Evolutionary conservation across 106 monocot genomes (phyloP), one percentile per base, ranked within the genome.

Genomic region (Dendrobium catenatum): DNA sequence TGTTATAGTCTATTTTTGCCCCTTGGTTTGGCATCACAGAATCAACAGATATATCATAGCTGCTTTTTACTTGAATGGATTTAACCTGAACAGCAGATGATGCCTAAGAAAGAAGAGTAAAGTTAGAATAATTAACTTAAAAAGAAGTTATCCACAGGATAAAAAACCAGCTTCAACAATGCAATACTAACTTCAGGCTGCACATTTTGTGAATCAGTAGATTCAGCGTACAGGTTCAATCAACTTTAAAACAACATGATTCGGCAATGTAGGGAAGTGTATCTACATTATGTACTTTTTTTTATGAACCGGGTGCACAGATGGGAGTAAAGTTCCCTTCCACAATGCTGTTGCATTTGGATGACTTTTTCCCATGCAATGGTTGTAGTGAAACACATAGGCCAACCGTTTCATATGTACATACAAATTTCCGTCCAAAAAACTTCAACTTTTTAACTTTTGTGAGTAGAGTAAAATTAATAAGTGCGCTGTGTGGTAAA

Each of bases 21-120:
- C 55, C 89, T 54, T 79, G 89, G 73, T 84, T 85, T 81, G 91
- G 82, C 86, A 85, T 90, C 41, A 88, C 37, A 42, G 87, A 87
- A 85, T 93, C 93, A 72, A 81, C 81, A 73, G 90, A 90, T 72
- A 83, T 84, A n/a, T 47, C 88, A 79, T 79, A 80, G 83, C 80
- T 81, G 33, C 76, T 82, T 79, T 82, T 85, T 48, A 74, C 83
- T 74, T 90, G 90, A 66, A 59, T 79, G 54, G 77, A 54, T 73
- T 87, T 87, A 15, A 70, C 77, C 83, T 90, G 84, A 68, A 44
- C 66, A 73, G 84, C 59, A n/a, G 81, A 86, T 56, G 72, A 78
- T 79, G 77, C 84, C 84, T 85, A 61, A 74, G 43, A 84, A 81
- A 81, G 56, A 48, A 13, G 41, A 56, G 58, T 13, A 55, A 6